Conservation (phyloP, 306 rosid species). For the Inga leiocalycina region DNA sequence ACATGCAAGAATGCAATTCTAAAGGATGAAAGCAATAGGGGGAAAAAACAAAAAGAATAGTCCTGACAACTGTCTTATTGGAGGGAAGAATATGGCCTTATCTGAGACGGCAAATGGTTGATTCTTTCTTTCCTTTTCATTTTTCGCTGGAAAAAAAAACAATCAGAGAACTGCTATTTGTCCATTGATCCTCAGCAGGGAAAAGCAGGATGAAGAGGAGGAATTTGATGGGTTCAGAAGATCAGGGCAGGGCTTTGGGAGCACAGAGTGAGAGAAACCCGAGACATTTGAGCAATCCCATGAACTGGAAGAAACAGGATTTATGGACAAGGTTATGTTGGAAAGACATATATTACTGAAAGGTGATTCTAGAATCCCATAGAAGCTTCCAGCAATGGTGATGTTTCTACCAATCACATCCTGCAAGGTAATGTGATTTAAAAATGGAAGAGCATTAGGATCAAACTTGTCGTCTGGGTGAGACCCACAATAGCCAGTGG, state of each 20-base stretch:
- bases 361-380: conserved; percentile 85
- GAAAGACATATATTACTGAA: conserved; percentile 80
- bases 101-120: conserved; percentile 43
- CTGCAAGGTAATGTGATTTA: conserved; percentile 66
- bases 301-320: conserved; percentile 48
- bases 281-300: conserved; percentile 89
- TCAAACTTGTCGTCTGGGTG: conserved; percentile 92
- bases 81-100: conserved; percentile 70
- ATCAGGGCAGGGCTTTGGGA: conserved; percentile 79
- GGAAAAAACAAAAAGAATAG: conserved; percentile 29
- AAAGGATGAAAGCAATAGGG: conserved; percentile 41
- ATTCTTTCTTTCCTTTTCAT: conserved; percentile 28
- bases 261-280: conserved; percentile 75
- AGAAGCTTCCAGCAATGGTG: conserved; percentile 68
- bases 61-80: conserved; percentile 65
- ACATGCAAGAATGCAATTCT: conserved; percentile 71
- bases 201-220: conserved; percentile 60
- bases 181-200: conserved; percentile 45
- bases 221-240: conserved; percentile 49
- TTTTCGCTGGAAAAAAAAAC: background rate
- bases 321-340: conserved; percentile 69
- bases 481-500: conserved; percentile 75
- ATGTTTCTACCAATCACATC: conserved; percentile 72
- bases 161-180: conserved; percentile 56
- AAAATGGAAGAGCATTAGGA: conserved; percentile 78